phyloP scores from a whole-genome alignment of 352 stramenopile species.

The Pythium brachiatum region DNA sequence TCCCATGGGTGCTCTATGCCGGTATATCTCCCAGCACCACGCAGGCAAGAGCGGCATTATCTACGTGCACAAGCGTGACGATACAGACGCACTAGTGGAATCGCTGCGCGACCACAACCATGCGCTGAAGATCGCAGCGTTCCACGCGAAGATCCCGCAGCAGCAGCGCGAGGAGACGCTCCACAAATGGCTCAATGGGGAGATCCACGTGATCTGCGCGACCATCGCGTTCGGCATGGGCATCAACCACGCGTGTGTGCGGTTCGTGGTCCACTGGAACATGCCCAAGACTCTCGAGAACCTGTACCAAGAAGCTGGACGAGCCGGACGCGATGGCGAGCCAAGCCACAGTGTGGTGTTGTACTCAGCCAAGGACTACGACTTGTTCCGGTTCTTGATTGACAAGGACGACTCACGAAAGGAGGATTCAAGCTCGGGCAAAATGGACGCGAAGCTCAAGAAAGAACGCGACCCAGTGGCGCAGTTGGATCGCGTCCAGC shows the following conservation, averaged over 20 bases:
- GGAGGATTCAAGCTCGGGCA: slow-evolving; percentile 2
- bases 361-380: slow-evolving; percentile 57
- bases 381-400: slow-evolving; percentile 46
- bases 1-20: slow-evolving; percentile 34
- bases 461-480: slow-evolving; percentile 27
- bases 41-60: slow-evolving; percentile 34
- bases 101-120: slow-evolving; percentile 29
- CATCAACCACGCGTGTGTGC: slow-evolving; percentile 90
- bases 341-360: slow-evolving; percentile 84
- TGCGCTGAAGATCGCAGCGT: slow-evolving; percentile 35
- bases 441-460: slow-evolving; percentile 14
- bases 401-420: slow-evolving; percentile 29
- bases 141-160: slow-evolving; percentile 51
- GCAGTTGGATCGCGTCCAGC: slow-evolving; percentile 37
- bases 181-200: slow-evolving; percentile 41
- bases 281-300: slow-evolving; percentile 90
- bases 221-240: slow-evolving; percentile 94
- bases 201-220: slow-evolving; percentile 82
- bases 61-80: slow-evolving; percentile 56
- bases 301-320: slow-evolving; percentile 96
- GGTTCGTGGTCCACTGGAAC: slow-evolving; percentile 90
- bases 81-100: slow-evolving; percentile 45
- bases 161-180: slow-evolving; percentile 40
- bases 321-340: slow-evolving; percentile 92
- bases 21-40: slow-evolving; percentile 46